Evolutionary conservation across 2,329 filamentous ascomycete species (phyloP).

Genomic region (Nemania sp.): DNA sequence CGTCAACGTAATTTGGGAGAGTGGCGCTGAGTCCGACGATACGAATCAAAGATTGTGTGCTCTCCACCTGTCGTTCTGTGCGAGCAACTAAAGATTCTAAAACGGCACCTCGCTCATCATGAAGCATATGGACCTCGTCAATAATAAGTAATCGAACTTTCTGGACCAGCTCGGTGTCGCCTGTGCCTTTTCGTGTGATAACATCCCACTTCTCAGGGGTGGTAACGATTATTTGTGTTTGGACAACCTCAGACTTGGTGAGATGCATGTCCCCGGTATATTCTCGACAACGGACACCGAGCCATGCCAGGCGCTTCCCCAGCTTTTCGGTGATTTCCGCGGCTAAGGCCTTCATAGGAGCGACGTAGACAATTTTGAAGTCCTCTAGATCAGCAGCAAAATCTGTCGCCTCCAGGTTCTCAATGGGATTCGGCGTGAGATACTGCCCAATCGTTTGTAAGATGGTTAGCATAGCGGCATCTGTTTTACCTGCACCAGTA

Average conservation of each 20-base stretch:
- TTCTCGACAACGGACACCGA: conserved; percentile 89
- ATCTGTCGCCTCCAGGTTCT: conserved; percentile 71
- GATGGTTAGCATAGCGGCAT: conserved; percentile 96
- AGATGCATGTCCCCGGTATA: conserved; percentile 99
- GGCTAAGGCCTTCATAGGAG: conserved; percentile 97
- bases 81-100: conserved; percentile 93
- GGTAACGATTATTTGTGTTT: conserved; percentile 97
- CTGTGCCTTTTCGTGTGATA: conserved; percentile 93
- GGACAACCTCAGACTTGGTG: conserved; percentile 92
- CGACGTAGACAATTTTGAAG: conserved; percentile 98
- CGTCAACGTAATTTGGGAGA: conserved; percentile 93
- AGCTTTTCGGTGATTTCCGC: conserved; percentile 96
- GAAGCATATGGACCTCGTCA: conserved; percentile 99
- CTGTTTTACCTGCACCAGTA: conserved; percentile 97
- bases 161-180: conserved; percentile 95
- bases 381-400: conserved; percentile 83
- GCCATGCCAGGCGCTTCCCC: conserved; percentile 87
- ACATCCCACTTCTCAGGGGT: conserved; percentile 99
- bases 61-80: conserved; percentile 95
- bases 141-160: conserved; percentile 96
- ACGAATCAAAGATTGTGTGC: conserved; percentile 94
- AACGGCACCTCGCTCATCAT: conserved; percentile 94
- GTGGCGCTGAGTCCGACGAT: conserved; percentile 96
- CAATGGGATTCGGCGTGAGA: conserved; percentile 75
- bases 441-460: conserved; percentile 90